Evolutionary conservation across 768 basidiomycete genomes (phyloP).

Genomic region (Hypsizygus marmoreus): DNA sequence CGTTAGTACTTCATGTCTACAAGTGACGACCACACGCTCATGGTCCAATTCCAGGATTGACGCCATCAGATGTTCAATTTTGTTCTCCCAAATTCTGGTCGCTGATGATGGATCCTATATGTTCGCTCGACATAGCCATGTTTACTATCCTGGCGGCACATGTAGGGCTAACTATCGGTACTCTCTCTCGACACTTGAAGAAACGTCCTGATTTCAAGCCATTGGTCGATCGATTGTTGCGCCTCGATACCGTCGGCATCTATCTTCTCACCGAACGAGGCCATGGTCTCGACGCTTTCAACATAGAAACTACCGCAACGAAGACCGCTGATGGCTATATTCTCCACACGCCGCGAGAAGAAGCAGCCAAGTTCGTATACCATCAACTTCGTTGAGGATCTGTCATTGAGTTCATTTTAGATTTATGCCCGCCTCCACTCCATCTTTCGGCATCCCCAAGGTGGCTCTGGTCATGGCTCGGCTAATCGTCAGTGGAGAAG

Average conservation of each 20-base stretch:
- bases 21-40: conserved; percentile 8
- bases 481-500: conserved; percentile 50
- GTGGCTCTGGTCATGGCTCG: conserved; percentile 59
- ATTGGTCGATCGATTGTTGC: conserved; percentile 49
- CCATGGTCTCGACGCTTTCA: conserved; percentile 61
- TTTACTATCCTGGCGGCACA: conserved; percentile 56
- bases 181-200: conserved; percentile 50
- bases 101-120: conserved; percentile 55
- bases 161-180: conserved; percentile 54
- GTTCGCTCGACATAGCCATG: conserved; percentile 52
- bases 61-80: conserved; percentile 47
- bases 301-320: conserved; percentile 63
- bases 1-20: conserved; percentile 30
- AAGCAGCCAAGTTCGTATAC: conserved; percentile 55
- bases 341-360: conserved; percentile 56
- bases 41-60: conserved; percentile 34
- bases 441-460: conserved; percentile 53
- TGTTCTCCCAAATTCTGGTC: conserved; percentile 54
- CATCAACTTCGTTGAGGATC: conserved; percentile 1
- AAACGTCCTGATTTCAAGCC: conserved; percentile 50
- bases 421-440: conserved; percentile 62
- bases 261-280: conserved; percentile 58
- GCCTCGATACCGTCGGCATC: conserved; percentile 54
- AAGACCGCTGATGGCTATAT: conserved; percentile 50
- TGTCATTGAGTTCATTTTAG: conserved; percentile 28